phyloP scores from a whole-genome alignment of 2,329 filamentous ascomycete genomes.

The Talaromyces funiculosus region DNA sequence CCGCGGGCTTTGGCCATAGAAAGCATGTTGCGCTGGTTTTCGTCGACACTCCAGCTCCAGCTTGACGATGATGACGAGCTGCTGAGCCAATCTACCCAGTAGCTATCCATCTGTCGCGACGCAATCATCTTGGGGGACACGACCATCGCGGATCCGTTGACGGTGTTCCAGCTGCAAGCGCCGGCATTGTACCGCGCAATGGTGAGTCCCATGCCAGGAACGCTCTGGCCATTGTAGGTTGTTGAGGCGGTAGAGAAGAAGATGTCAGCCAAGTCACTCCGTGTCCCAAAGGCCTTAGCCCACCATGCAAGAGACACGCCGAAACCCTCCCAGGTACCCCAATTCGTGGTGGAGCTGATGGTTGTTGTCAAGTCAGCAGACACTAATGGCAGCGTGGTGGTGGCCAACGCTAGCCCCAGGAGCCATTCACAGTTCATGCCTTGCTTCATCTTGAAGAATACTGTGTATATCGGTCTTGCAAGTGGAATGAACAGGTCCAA shows the following conservation, averaged over 20 bases:
- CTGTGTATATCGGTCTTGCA: not conserved
- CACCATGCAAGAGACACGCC: conserved; percentile 5
- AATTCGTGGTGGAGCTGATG: conserved; percentile 1
- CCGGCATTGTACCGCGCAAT: conserved; percentile 2
- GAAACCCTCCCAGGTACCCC: conserved; percentile 4
- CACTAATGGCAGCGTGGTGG: not conserved
- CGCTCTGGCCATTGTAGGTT: not conserved
- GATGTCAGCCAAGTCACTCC: not conserved
- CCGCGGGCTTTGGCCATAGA: not conserved
- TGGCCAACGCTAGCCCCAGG: not conserved
- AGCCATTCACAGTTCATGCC: not conserved
- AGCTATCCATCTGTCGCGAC: not conserved
- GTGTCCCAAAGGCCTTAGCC: not conserved
- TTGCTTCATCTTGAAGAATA: not conserved
- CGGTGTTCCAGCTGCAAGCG: not conserved
- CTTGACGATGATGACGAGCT: not conserved
- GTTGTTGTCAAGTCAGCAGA: not conserved
- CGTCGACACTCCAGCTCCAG: conserved; percentile 1
- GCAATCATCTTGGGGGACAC: not conserved
- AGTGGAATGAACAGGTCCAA: not conserved
- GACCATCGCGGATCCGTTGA: not conserved
- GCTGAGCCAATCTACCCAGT: not conserved
- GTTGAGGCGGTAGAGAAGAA: not conserved
- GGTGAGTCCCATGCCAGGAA: not conserved
- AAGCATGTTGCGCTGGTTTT: not conserved